Conservation (phyloP, 768 basidiomycete genomes). For the Macrolepiota albuminosa region DNA sequence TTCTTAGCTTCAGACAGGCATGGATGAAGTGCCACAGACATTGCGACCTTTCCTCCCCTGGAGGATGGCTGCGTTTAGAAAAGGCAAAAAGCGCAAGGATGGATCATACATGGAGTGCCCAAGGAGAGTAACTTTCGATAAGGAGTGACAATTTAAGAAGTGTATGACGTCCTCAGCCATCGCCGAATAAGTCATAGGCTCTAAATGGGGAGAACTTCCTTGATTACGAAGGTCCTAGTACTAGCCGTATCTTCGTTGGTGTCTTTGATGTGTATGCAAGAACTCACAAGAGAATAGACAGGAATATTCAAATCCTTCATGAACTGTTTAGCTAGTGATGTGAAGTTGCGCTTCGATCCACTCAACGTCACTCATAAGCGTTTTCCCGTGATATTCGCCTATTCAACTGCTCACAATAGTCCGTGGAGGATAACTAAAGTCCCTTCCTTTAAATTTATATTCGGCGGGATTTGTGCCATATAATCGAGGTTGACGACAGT, state of each 20-base stretch:
- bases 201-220: slow-evolving; percentile 68
- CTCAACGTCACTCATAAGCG: slow-evolving; percentile 27
- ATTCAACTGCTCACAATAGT: slow-evolving; percentile 40
- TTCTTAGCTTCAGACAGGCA: slow-evolving; percentile 28
- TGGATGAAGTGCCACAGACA: slow-evolving; percentile 52
- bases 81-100: background rate
- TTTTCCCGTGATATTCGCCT: background rate
- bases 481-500: slow-evolving; percentile 17
- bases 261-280: background rate
- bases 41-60: slow-evolving; percentile 82
- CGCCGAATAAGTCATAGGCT: slow-evolving; percentile 63
- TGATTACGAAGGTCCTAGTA: slow-evolving; percentile 68
- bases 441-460: slow-evolving; percentile 25
- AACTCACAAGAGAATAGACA: slow-evolving; percentile 56
- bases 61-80: background rate
- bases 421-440: slow-evolving; percentile 57
- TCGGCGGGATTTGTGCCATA: slow-evolving; percentile 11
- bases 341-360: slow-evolving; percentile 84
- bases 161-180: slow-evolving; percentile 77
- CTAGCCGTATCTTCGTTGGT: background rate
- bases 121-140: slow-evolving; percentile 62
- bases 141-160: slow-evolving; percentile 49
- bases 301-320: slow-evolving; percentile 52
- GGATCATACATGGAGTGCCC: slow-evolving; percentile 80
- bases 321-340: slow-evolving; percentile 69